Evolutionary conservation across 177 flowering plant genomes (phyloP).

Genomic region (Vitis hybrid): DNA sequence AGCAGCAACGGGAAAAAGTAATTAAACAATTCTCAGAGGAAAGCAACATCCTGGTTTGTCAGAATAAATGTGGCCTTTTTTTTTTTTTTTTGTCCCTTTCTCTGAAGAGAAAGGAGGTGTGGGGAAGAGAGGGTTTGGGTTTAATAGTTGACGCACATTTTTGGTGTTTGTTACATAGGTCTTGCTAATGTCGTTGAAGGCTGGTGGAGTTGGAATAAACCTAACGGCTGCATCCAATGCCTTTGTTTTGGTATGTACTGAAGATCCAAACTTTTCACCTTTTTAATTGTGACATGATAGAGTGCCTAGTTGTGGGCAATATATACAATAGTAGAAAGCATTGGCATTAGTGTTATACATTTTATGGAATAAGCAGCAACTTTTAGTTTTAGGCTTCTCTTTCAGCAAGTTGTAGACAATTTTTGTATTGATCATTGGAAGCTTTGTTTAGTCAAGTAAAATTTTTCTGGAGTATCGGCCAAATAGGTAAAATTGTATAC

Average conservation of each 20-base stretch:
- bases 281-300: neutral
- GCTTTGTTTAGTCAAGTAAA: no score
- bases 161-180: slow-evolving; percentile 45
- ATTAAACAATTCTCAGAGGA: slow-evolving; percentile 84
- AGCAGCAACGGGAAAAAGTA: slow-evolving; percentile 87
- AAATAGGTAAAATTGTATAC: no score
- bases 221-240: slow-evolving; percentile 96
- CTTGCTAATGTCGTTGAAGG: slow-evolving; percentile 89
- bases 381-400: neutral
- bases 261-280: neutral
- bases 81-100: neutral
- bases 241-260: slow-evolving; percentile 72
- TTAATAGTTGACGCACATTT: neutral
- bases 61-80: neutral
- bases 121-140: neutral
- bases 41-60: slow-evolving; percentile 59
- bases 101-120: neutral
- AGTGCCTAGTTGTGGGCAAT: neutral
- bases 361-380: neutral
- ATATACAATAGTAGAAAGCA: slow-evolving; percentile 1
- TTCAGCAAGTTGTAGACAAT: neutral
- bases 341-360: neutral
- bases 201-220: slow-evolving; percentile 99
- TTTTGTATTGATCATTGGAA: no score
- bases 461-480: no score